Evolutionary conservation across 75 land plant genomes (phyloP).

Genomic region (Cryptomeria japonica): DNA sequence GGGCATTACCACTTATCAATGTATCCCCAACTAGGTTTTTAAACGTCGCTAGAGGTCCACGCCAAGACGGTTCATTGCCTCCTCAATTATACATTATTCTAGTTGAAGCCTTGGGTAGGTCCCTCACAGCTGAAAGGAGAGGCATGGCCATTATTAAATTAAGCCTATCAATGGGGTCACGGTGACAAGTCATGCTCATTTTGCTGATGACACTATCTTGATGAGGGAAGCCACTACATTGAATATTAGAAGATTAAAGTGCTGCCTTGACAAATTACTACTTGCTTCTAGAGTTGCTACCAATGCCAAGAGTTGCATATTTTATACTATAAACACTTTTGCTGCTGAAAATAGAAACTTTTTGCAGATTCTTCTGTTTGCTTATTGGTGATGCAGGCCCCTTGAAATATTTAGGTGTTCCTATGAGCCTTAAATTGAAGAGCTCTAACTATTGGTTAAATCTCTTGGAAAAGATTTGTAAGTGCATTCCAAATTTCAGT

Average conservation of each 20-base stretch:
- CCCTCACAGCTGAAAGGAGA: too few species aligned
- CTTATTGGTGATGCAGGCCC: background rate
- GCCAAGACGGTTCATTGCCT: too few species aligned
- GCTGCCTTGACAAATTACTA: background rate
- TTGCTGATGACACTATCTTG: background rate
- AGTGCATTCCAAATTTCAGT: background rate
- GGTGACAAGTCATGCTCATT: background rate
- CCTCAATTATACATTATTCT: too few species aligned
- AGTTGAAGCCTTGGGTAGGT: too few species aligned
- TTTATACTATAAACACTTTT: background rate
- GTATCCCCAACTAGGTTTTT: too few species aligned
- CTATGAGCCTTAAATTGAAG: background rate
- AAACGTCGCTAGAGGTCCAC: too few species aligned
- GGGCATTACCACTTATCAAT: too few species aligned
- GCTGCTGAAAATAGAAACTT: background rate
- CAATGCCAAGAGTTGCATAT: background rate
- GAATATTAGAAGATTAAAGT: background rate
- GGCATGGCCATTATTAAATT: too few species aligned
- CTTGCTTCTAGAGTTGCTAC: background rate
- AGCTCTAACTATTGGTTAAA: background rate
- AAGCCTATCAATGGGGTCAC: too few species aligned
- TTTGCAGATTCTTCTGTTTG: background rate
- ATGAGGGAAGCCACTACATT: background rate
- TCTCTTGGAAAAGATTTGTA: background rate
- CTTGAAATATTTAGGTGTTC: background rate